Base-by-base conservation (phyloP, 108 stramenopile species). In the Nitzschia sp. region DNA sequence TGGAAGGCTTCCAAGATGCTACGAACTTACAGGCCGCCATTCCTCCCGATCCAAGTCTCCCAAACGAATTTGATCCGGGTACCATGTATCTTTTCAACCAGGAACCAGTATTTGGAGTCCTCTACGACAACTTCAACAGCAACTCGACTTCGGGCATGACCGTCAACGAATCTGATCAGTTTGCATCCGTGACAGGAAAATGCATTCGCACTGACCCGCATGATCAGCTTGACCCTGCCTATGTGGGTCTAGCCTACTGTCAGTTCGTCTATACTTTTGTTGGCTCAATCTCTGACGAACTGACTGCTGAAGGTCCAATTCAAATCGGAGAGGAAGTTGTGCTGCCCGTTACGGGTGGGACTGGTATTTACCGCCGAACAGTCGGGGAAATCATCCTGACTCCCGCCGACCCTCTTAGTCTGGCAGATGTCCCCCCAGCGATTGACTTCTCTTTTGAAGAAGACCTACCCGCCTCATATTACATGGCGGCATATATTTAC, bases 321-420 rank as follows among this genome's bases (percentile, higher is more conserved):
- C 28, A 28, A 3, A 69, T 49, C 19, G 66, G 57, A 17, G 62
- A 64, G 28, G 24, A 21, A 33, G 27, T 8, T 47, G 59, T 64
- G 0, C 26, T 79, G 34, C 51, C 67, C 5, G 48, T 79, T 15
- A 79, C 78, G 0, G 71, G 71, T 25, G 78, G 78, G 28, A 72
- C 66, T 54, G 63, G 62, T 33, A 34, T 66, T 1, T 71, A 60
- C 58, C 31, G 62, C 5, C 25, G 76, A 27, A 58, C 55, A 18
- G 62, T 70, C 25, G 76, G 76, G 38, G 71, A 72, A 36, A 46
- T 72, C 0, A 9, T 19, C 3, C 27, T 72, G 32, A 48, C 60
- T 25, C 71, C 71, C 11, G 67, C 57, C 19, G 61, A 62, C n/a
- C 31, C 28, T 34, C 15, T n/a, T 1, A n/a, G n/a, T 33, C 29